A percentile compares a stretch with the other conserved stretches of the same genome.
Conservation (phyloP, 441 rosid species). For the Raphanus hybrid region DNA sequence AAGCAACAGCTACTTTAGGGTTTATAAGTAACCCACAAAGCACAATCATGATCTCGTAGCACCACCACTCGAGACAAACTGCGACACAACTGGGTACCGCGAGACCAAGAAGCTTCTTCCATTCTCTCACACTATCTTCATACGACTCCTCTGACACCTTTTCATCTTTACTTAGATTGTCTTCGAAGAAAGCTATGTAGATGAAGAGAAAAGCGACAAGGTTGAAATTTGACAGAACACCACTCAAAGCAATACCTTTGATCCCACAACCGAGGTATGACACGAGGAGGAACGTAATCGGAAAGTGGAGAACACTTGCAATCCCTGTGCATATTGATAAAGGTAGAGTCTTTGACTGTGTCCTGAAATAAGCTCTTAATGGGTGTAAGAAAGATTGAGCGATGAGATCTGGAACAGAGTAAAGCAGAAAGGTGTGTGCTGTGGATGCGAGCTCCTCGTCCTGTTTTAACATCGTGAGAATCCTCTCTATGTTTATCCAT, state of each 20-base stretch:
- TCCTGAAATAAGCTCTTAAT: not conserved
- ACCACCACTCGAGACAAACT: not conserved
- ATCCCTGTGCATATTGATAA: not conserved
- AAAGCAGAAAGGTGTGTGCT: not conserved
- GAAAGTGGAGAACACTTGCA: not conserved
- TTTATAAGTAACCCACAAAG: not conserved
- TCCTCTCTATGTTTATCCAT: not conserved
- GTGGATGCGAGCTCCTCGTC: not conserved
- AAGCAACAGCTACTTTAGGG: not conserved
- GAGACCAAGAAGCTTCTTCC: not conserved
- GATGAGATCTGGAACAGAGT: not conserved
- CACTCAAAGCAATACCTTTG: not conserved
- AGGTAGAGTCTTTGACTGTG: not conserved
- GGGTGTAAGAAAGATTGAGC: constrained; percentile 1
- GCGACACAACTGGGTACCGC: not conserved
- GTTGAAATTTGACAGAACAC: not conserved
- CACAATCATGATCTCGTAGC: not conserved
- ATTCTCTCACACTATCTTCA: not conserved
- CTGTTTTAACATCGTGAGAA: not conserved
- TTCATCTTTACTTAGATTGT: not conserved
- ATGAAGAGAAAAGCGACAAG: not conserved
- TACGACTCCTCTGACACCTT: not conserved
- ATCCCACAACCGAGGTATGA: not conserved
- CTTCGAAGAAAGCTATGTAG: not conserved
- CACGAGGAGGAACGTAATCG: not conserved